A percentile compares a stretch with the other conserved stretches of the same genome.
Evolutionary conservation across 2,329 filamentous ascomycete species (phyloP).

Genomic region (Pyrenochaeta sp.): DNA sequence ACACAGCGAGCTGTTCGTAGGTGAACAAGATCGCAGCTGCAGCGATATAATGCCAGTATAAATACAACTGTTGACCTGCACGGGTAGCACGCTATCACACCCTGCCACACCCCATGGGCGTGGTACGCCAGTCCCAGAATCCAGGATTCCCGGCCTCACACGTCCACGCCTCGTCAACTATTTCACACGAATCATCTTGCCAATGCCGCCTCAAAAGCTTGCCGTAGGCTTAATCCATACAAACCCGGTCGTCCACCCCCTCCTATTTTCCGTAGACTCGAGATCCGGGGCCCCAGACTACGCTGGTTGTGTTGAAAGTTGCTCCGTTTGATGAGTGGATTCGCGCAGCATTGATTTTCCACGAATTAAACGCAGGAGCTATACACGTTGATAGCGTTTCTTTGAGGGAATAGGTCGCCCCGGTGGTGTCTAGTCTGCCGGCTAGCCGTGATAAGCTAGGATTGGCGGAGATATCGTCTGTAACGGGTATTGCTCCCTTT

Average conservation of each 20-base stretch:
- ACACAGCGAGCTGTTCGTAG: slow-evolving; percentile 25
- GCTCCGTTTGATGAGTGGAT: slow-evolving; percentile 24
- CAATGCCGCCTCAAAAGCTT: slow-evolving; percentile 29
- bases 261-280: slow-evolving; percentile 4
- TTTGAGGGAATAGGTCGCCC: slow-evolving; percentile 17
- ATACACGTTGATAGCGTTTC: slow-evolving; percentile 11
- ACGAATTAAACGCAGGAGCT: slow-evolving; percentile 31
- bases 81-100: slow-evolving; percentile 21
- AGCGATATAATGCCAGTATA: slow-evolving; percentile 21
- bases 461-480: slow-evolving; percentile 19
- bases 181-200: slow-evolving; percentile 43
- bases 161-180: slow-evolving; percentile 18
- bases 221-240: slow-evolving; percentile 20
- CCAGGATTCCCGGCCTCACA: slow-evolving; percentile 15
- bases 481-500: slow-evolving; percentile 19
- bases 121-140: slow-evolving; percentile 28
- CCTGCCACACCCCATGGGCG: slow-evolving; percentile 33
- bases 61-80: slow-evolving; percentile 28
- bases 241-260: slow-evolving; percentile 3
- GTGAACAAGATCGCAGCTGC: slow-evolving; percentile 10
- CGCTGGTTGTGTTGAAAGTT: slow-evolving; percentile 13
- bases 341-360: slow-evolving; percentile 28
- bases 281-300: slow-evolving; percentile 38
- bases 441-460: slow-evolving; percentile 27
- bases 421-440: slow-evolving; percentile 19